A percentile compares a stretch with the other conserved stretches of the same genome.
These are phyloP conservation scores for Pseudomonodictys pantanalensis DNA, from an alignment of 495 filamentous ascomycete species.

Conservation along the genomic window DNA sequence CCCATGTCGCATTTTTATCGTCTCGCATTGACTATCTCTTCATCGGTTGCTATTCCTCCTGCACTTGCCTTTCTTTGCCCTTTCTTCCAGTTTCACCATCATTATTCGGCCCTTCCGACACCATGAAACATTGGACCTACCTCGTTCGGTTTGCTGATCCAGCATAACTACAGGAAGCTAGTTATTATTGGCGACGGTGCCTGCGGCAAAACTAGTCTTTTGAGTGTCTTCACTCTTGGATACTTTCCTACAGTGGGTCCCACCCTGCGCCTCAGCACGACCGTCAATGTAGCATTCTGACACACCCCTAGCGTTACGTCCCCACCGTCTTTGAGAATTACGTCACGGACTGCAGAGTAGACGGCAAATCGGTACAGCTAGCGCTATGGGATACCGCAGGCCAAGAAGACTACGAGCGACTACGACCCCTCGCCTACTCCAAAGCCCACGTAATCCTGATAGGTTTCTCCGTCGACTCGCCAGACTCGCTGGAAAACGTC, in stretches of 20 bases:
- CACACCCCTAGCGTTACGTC: constrained; percentile 33
- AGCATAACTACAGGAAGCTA: constrained; percentile 70
- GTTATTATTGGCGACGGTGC: constrained; percentile 99
- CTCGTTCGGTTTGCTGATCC: constrained; percentile 27
- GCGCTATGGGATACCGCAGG: constrained; percentile 51
- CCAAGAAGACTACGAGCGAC: constrained; percentile 55
- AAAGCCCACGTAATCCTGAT: constrained; percentile 98
- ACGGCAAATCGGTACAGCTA: constrained; percentile 49
- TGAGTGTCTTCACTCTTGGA: constrained; percentile 96
- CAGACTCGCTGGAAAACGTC: constrained; percentile 96
- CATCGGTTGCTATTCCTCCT: neutral
- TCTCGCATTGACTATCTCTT: constrained; percentile 16
- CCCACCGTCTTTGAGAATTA: constrained; percentile 51
- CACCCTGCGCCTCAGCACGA: neutral
- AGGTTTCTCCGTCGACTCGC: constrained; percentile 91
- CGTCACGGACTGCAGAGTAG: constrained; percentile 49
- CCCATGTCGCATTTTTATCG: constrained; percentile 30
- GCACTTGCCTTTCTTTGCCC: neutral
- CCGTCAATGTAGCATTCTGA: constrained; percentile 23
- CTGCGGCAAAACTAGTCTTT: constrained; percentile 95
- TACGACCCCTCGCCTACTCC: constrained; percentile 93
- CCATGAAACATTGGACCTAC: neutral
- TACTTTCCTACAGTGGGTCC: constrained; percentile 93
- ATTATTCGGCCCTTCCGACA: constrained; percentile 1
- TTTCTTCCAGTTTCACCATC: constrained; percentile 3